Conservation (phyloP, 140 eudicot genomes). For the Senecio squalidus region DNA sequence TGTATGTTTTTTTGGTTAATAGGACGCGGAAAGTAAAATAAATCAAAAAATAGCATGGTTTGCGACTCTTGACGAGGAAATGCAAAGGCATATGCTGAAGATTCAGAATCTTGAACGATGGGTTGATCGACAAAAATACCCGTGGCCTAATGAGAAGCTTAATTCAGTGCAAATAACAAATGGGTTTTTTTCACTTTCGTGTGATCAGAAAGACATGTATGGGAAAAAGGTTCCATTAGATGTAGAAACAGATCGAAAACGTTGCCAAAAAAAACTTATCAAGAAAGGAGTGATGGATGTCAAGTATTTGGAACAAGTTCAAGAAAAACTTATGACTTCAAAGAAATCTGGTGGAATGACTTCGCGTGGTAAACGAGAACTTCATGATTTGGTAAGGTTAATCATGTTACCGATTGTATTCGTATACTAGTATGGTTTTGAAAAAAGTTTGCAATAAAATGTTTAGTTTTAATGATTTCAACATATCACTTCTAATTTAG, state of each 20-base stretch:
- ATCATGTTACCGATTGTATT: no score
- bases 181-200: background rate
- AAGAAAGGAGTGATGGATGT: constrained; percentile 21
- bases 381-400: constrained; percentile 13
- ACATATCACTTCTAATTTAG: no score
- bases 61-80: background rate
- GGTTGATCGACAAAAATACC: no score
- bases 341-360: background rate
- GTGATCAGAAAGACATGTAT: no score
- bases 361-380: constrained; percentile 5
- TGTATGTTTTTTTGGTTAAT: constrained; percentile 1
- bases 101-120: background rate
- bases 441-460: no score
- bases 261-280: constrained; percentile 13
- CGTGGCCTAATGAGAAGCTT: background rate
- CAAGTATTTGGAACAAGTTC: constrained; percentile 14
- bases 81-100: background rate
- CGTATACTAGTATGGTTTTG: background rate
- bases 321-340: constrained; percentile 7
- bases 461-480: background rate
- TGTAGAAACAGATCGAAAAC: constrained; percentile 15
- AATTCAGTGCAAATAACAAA: background rate
- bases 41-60: constrained; percentile 10
- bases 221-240: no score
- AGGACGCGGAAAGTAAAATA: constrained; percentile 16